Evolutionary conservation across 2,329 filamentous ascomycete species (phyloP), one percentile per base, ranked within the genome.

Genomic region (Aspergillus persii): DNA sequence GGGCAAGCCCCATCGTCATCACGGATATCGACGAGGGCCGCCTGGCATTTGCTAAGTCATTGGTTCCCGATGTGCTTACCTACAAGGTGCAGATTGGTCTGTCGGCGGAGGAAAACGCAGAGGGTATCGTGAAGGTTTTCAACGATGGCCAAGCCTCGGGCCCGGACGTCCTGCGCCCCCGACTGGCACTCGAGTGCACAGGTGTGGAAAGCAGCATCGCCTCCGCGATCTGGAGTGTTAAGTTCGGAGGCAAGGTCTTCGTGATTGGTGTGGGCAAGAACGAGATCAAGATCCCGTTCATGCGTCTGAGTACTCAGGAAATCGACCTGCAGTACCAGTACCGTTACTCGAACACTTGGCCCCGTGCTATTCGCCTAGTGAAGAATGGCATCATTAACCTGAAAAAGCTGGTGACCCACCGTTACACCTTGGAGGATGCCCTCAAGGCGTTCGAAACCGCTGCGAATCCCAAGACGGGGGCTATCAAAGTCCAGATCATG

Each of bases 241-340:
- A 94, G 79, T 98, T 98, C 71, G 95, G 94, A 65, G 94, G 95
- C 69, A 96, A 96, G 79, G 94, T 98, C 56, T 98, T 98, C 73
- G 89, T 98, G 64, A 96, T 97, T 66, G 94, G 94, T 46, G 93
- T 98, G 2, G 95, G 94, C 66, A 94, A 90, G 83, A 93, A 95
- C 75, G 91, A 97, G 81, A 95, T 98, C 81, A 92, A 86, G 77
- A 89, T 98, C 64, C 94, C 94, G 30, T 98, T 98, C 77, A 97
- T 97, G 94, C 82, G 92, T 54, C 84, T 94, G 59, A 94, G 89
- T 69, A 94, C 93, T 5, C 86, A 91, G 64, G 95, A 98, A 80
- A 90, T 98, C 68, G 94, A 98, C 77, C 82, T 98, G 61, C 91
- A 96, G 79, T 95, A 97, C 77, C 94, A 98, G 81, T 98, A 98